Evolutionary conservation across 73 alveolate species (phyloP).

Genomic region (Paraurostyla sp.): DNA sequence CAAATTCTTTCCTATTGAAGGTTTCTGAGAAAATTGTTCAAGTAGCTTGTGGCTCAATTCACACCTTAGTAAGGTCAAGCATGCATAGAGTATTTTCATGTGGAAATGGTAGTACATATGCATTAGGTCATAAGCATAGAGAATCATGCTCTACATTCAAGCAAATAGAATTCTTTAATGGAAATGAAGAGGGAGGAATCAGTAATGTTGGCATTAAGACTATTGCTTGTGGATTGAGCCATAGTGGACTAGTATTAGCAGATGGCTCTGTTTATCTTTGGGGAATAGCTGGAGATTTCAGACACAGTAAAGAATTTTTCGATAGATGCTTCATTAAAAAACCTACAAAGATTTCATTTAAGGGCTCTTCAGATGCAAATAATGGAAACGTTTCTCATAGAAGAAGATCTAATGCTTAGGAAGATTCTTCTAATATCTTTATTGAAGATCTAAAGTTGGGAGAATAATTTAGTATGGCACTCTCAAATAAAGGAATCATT

Average conservation of each 20-base stretch:
- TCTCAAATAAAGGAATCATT: slow-evolving; percentile 76
- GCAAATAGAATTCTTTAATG: slow-evolving; percentile 55
- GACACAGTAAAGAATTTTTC: slow-evolving; percentile 31
- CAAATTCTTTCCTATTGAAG: slow-evolving; percentile 38
- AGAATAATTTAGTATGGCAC: slow-evolving; percentile 84
- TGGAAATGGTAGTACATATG: slow-evolving; percentile 80
- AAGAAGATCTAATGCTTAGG: slow-evolving; percentile 50
- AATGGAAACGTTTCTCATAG: slow-evolving; percentile 45
- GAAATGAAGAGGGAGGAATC: slow-evolving; percentile 49
- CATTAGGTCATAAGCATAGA: slow-evolving; percentile 75
- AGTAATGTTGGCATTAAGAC: slow-evolving; percentile 53
- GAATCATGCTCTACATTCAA: slow-evolving; percentile 65
- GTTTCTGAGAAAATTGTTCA: slow-evolving; percentile 58
- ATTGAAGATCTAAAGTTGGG: slow-evolving; percentile 78
- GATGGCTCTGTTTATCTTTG: slow-evolving; percentile 75
- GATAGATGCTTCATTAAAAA: slow-evolving; percentile 57
- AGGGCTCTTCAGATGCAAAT: slow-evolving; percentile 21
- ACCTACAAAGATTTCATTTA: slow-evolving; percentile 61
- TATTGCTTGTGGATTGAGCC: slow-evolving; percentile 64
- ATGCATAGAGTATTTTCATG: slow-evolving; percentile 64
- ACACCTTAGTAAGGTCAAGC: slow-evolving; percentile 62
- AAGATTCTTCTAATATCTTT: not conserved
- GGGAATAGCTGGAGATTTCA: slow-evolving; percentile 73
- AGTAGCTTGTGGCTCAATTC: slow-evolving; percentile 78
- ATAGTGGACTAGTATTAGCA: slow-evolving; percentile 53